Percentiles rank a stretch among this genome's conserved stretches.
phyloP scores from a whole-genome alignment of 371 early-diverging fungal genomes.

The Fennellomyces sp. region DNA sequence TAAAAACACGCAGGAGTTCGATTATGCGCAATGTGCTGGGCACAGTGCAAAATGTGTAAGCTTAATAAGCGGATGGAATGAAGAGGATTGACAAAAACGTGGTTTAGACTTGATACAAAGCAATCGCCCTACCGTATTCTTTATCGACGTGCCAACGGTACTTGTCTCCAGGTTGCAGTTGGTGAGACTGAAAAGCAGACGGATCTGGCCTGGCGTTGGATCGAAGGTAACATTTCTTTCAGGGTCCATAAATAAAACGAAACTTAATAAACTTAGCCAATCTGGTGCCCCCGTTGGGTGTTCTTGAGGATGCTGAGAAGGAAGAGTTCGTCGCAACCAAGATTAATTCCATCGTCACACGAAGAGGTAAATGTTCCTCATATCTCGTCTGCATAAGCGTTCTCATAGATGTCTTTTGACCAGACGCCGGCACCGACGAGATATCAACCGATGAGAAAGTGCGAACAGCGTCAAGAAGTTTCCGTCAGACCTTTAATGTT shows the following conservation, averaged over 20 bases:
- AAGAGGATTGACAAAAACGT: neutral
- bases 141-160: slow-evolving; percentile 60
- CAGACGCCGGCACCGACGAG: slow-evolving; percentile 78
- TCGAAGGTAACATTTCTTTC: slow-evolving; percentile 64
- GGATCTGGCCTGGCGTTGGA: slow-evolving; percentile 90
- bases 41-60: slow-evolving; percentile 81
- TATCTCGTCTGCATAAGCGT: too few relatives aligned
- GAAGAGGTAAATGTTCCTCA: slow-evolving; percentile 55
- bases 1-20: slow-evolving; percentile 59
- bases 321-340: slow-evolving; percentile 88
- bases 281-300: slow-evolving; percentile 43
- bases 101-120: slow-evolving; percentile 82
- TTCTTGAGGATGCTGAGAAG: slow-evolving; percentile 80
- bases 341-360: slow-evolving; percentile 85
- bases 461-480: slow-evolving; percentile 86
- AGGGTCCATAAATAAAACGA: too few relatives aligned
- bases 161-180: slow-evolving; percentile 65
- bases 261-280: too few relatives aligned
- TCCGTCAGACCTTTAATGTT: slow-evolving; percentile 88
- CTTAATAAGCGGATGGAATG: neutral
- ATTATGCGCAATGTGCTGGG: slow-evolving; percentile 74
- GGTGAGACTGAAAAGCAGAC: slow-evolving; percentile 83
- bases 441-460: slow-evolving; percentile 84
- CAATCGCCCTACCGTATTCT: slow-evolving; percentile 92
- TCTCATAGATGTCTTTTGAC: neutral